Evolutionary conservation across 2,329 filamentous ascomycete species (phyloP), one percentile per base, ranked within the genome.

Genomic region (Geoglossum cookeanum): DNA sequence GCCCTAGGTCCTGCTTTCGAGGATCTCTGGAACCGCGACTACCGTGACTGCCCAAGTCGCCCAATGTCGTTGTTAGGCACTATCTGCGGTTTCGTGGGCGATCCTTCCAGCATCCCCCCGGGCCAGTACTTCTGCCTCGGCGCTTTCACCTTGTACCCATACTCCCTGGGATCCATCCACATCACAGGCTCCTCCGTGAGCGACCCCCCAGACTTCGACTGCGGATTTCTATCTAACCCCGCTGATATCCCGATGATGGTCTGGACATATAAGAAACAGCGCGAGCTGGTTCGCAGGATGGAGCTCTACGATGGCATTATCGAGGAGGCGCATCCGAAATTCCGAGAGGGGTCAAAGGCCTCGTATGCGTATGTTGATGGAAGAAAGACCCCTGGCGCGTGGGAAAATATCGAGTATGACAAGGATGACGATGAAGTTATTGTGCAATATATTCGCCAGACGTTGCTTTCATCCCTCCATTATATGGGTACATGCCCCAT

Each of bases 181-280:
- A 81, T 84, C 63, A 72, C 68, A 0, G 69, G 70, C 1, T 62
- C 58, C 4, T 60, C 58, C 2, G 53, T 62, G 22, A 74, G 71
- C 0, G 71, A 72, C 0, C 66, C 70, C 2, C 67, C 75, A 3
- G 75, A 81, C 59, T 82, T 84, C 58, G 72, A 79, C 55, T 69
- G 74, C 0, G 80, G 79, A 6, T 81, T 75, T 65, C 72, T 84
- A 35, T 72, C 67, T 3, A 75, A 82, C 56, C 62, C 68, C 11
- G 68, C 80, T 60, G 74, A 77, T 1, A 66, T 79, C n/a, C 80
- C 76, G 64, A 78, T 74, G 62, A 74, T 78, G 11, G 62, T 80
- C 9, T 83, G 80, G 79, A 74, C 70, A 0, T 85, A 85, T 15
- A 85, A 85, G 67, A 77, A 76, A 62, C 72, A 74, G n/a, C 78